Evolutionary conservation across 1,284 basidiomycete genomes (phyloP), one percentile per base, ranked within the genome.

Genomic region (Chalciporus sp.): DNA sequence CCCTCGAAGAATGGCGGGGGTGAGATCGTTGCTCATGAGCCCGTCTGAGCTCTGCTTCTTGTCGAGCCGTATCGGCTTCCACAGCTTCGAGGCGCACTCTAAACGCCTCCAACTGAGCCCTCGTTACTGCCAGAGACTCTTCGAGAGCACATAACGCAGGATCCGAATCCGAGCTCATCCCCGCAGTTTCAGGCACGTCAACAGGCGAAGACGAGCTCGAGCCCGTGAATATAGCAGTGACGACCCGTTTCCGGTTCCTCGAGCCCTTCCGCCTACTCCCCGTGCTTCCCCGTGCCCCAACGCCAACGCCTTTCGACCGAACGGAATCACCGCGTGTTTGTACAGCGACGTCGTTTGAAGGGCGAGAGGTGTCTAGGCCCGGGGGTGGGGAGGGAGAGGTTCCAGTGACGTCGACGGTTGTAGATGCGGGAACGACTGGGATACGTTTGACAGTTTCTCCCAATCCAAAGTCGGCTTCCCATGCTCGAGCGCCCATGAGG

Each of bases 161-260:
- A 28, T 56, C 58, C 6, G 52, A 26, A 7, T 56, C 51, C 6
- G 7, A 3, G n/a, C 0, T 17, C 27, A 14, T 7, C 23, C 10
- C 16, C 19, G 20, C n/a, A 3, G 14, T 23, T 27, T 49, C 31
- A 28, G 42, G 20, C 28, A 10, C 31, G 10, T 45, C 44, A n/a
- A 50, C 42, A 0, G 63, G 19, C 4, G 23, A 31, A 35, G 50
- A 9, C 35, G 45, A 28, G 23, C 23, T 23, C 23, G 29, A 35
- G n/a, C 63, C 68, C 0, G 67, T 68, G n/a, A 68, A 68, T 29
- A 72, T 70, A 33, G 68, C 70, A 7, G 69, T 72, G 44, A 68
- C 57, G 0, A 72, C 56, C 8, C 68, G 63, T 14, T 56, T 57
- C 47, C 53, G 60, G 27, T 23, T 35, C 27, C 48, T 52, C 10